These are phyloP conservation scores for Capronia coronata DNA, from an alignment of 2,329 filamentous ascomycete genomes.

Conservation along the genomic window DNA sequence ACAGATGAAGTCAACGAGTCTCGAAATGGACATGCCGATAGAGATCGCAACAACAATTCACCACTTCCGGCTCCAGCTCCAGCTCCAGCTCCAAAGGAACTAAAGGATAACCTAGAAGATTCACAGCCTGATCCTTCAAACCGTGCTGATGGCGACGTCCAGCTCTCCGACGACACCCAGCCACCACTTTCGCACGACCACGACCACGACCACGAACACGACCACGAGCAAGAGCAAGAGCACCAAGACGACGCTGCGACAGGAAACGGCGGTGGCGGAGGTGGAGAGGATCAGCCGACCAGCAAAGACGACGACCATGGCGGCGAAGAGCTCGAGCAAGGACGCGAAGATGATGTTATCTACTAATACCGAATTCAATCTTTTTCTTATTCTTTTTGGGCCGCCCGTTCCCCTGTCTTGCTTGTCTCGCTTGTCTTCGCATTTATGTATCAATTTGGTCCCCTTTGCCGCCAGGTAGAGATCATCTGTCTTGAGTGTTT, in stretches of 20 bases:
- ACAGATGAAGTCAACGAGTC: conserved; percentile 4
- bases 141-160: neutral
- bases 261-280: too few relatives aligned
- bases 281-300: conserved; percentile 9
- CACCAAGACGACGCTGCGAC: neutral
- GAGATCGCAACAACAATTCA: too few relatives aligned
- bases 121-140: neutral
- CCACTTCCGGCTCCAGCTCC: too few relatives aligned
- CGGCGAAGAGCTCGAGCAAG: conserved; percentile 72
- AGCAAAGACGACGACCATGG: conserved; percentile 54
- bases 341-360: conserved; percentile 84
- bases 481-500: too few relatives aligned
- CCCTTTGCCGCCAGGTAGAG: too few relatives aligned
- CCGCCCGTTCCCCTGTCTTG: too few relatives aligned
- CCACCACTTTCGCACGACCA: neutral
- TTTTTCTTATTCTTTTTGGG: too few relatives aligned
- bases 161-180: neutral
- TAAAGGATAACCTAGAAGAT: neutral
- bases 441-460: too few relatives aligned
- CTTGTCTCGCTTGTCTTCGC: too few relatives aligned
- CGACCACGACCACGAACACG: too few relatives aligned
- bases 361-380: too few relatives aligned
- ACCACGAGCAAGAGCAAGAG: too few relatives aligned
- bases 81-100: neutral
- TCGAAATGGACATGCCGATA: conserved; percentile 10